Conservation (phyloP, 768 basidiomycete species). For the Termitomyces sp. region DNA sequence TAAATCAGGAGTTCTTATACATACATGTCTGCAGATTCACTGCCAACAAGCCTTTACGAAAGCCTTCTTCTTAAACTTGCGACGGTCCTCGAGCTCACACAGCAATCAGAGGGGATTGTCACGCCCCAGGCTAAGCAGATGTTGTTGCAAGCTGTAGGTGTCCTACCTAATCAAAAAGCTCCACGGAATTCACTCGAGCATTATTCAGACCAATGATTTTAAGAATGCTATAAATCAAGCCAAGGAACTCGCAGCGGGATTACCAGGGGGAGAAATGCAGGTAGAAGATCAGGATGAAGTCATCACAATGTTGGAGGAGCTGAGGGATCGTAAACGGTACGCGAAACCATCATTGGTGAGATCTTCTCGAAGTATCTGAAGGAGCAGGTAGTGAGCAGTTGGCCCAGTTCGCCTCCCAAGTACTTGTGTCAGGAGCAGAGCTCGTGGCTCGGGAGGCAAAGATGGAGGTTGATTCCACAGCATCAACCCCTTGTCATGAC, state of each 20-base stretch:
- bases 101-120: constrained; percentile 47
- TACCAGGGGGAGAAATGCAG: constrained; percentile 72
- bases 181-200: neutral
- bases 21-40: constrained; percentile 26
- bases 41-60: constrained; percentile 51
- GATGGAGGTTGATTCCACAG: constrained; percentile 75
- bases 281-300: constrained; percentile 70
- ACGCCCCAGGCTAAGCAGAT: constrained; percentile 62
- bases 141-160: constrained; percentile 55
- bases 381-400: constrained; percentile 45
- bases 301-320: constrained; percentile 59
- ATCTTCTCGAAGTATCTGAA: neutral
- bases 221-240: constrained; percentile 55
- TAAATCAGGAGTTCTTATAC: neutral
- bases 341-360: constrained; percentile 7
- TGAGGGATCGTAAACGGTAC: constrained; percentile 63
- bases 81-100: constrained; percentile 57
- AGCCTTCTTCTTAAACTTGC: constrained; percentile 56
- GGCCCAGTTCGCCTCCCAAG: constrained; percentile 43
- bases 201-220: constrained; percentile 64
- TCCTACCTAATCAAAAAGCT: neutral
- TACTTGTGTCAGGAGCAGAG: constrained; percentile 29
- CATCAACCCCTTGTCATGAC: constrained; percentile 59
- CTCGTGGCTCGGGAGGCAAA: constrained; percentile 24
- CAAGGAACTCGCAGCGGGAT: constrained; percentile 48